Base-by-base conservation (phyloP, 176 grass and related monocot species). In the Triticum urartu region DNA sequence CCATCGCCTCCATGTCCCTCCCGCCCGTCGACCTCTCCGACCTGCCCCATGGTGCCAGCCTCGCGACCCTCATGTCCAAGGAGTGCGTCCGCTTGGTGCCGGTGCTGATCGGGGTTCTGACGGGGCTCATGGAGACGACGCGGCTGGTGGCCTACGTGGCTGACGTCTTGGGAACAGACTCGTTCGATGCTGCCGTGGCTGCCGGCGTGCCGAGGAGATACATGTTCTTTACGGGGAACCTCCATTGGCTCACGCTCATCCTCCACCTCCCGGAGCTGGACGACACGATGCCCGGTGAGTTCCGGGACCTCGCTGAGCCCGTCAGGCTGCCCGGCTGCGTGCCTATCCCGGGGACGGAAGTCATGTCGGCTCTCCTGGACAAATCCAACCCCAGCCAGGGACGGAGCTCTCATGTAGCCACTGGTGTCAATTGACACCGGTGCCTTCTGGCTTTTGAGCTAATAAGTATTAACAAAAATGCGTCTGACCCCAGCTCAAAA, bases 181-280 rank as follows among this genome's bases (percentile, higher is more conserved):
- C 45, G 45, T 48, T 48, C 45, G 12, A 48, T 10, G 45, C 45
- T 8, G 91, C 91, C 38, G 47, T 43, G 1, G 72, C 64, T 4
- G 81, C 89, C 3, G 79, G 85, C 9, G 28, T 96, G 36, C 36
- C 36, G 6, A 38, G 36, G 6, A 38, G 36, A 6, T 38, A 72
- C 88, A 17, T 97, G 45, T 93, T 97, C 68, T 84, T 77, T 18
- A 89, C 91, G 1, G 6, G 22, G 38, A 97, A 93, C 67, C 87
- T 93, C 18, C 87, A 91, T 45, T 4, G 40, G n/a, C 79, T 90
- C 8, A 87, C 94, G 39, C 1, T 54, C 50, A 15, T 54, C 15
- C 50, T 54, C 15, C 50, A 54, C 15, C 50, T 54, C 50, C 50
- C 50, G 1, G 50, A 54, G 15, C 15, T 54, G 4, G 50, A 54